Base-by-base conservation (phyloP, 179 eudicot genomes). In the Heliamphora pulchella region DNA sequence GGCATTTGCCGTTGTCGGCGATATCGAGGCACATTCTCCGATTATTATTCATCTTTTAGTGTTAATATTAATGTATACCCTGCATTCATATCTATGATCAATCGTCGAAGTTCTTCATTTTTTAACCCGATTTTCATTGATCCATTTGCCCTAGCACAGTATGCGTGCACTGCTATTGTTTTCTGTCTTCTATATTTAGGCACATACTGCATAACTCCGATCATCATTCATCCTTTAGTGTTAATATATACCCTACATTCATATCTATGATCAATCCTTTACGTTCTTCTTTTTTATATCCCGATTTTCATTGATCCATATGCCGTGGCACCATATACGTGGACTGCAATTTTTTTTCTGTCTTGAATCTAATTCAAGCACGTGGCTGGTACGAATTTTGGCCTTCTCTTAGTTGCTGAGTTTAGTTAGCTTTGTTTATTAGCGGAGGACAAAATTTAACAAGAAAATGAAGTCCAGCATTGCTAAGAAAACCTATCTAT, bases 1-100 rank as follows among this genome's bases (percentile, higher is more conserved):
- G 8, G 91, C 94, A 75, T 95, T 93, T 73, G 89, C 93, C 13
- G 78, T 92, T 64, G 83, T 87, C 55, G 84, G 84, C 53, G 96
- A 95, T 78, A 65, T 86, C 7, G 88, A 94, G 97, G 98, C 84
- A 18, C 73, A 4, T 57, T 14, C 71, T 39, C 31, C 14, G 18
- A 5, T 58, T 9, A 66, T 57, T 20, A 5, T 11, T 3, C 9
- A n/a, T 65, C 63, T 69, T 71, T 46, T 39, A 20, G 31, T 31
- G 64, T 58, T 74, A 41, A 53, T 20, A 8, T 31, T 31, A 31
- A 31, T 47, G 13, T 17, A 6, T 15, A 15, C 2, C 46, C 17
- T 51, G 1, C 15, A 51, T 72, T 72, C 6, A 17, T 50, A 9
- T 18, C 20, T 17, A 20, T 51, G 76, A 72, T 20, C 59, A 4